phyloP scores from a whole-genome alignment of 2,329 filamentous ascomycete genomes.

The Aspergillus brunneoviolaceus region DNA sequence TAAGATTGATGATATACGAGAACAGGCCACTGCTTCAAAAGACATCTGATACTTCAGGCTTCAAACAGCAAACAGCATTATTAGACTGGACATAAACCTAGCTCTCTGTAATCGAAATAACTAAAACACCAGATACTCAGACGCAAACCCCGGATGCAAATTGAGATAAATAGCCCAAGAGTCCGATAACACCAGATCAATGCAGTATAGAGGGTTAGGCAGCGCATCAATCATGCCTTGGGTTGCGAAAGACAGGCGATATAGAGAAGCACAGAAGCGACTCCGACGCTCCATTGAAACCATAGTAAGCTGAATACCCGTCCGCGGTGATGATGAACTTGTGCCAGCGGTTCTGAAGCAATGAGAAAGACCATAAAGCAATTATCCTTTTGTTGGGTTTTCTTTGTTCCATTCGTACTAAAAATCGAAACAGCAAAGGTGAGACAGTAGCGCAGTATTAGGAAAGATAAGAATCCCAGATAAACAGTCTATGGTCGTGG shows the following conservation, averaged over 20 bases:
- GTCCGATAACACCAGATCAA: background rate
- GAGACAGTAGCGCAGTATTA: conserved; percentile 23
- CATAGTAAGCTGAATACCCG: conserved; percentile 11
- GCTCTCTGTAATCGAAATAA: background rate
- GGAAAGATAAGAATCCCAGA: conserved; percentile 19
- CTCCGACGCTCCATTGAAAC: background rate
- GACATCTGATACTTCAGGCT: too few species aligned
- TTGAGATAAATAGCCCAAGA: background rate
- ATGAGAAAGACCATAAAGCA: conserved; percentile 4
- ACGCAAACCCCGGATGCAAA: background rate
- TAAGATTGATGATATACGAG: too few species aligned
- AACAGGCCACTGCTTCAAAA: too few species aligned
- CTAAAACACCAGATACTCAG: background rate
- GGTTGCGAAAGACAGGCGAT: background rate
- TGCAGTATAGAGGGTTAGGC: background rate
- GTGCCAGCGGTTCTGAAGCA: conserved; percentile 10
- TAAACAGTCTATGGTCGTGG: conserved; percentile 36
- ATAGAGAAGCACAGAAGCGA: background rate
- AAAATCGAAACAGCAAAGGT: conserved; percentile 22
- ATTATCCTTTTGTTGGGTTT: conserved; percentile 24
- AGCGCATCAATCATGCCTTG: background rate
- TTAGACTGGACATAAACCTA: too few species aligned
- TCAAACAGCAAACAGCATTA: too few species aligned
- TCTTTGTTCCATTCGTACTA: conserved; percentile 31
- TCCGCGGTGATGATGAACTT: conserved; percentile 10